Evolutionary conservation across 345 rosid species (phyloP), one percentile per base, ranked within the genome.

Genomic region (Noccaea bulbosa): DNA sequence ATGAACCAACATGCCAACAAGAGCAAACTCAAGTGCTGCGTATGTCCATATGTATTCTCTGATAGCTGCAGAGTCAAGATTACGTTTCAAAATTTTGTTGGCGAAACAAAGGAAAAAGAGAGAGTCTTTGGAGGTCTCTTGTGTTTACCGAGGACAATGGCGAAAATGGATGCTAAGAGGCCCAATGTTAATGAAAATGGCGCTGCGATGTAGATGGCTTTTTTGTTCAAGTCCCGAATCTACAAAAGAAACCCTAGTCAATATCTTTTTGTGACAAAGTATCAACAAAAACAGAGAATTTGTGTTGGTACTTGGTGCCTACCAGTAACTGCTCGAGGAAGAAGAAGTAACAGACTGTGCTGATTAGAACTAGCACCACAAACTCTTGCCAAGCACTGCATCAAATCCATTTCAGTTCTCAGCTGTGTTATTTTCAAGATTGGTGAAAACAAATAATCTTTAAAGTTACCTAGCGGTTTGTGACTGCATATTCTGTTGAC

Each of bases 371-470:
- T n/a, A 94, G 90, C 80, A 91, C 97, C 70, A 89, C 96, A 80
- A 94, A 89, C 73, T 91, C 99, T 78, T 91, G 99, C 99, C 97
- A 91, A 53, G 87, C 96, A 81, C 99, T 93, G 91, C 85, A 84
- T 41, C 52, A 58, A 70, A 70, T 33, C 33, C 51, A 70, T 51
- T 51, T 20, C 48, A 48, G 30, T 44, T 30, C 41, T 69, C 62
- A 73, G 20, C 22, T 66, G 22, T 67, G 33, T 20, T 62, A 24
- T 62, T 55, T 14, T 5, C 33, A 39, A 50, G 71, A 43, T 77
- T 2, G 16, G 54, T 49, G 52, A 64, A 47, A 65, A 55, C 5
- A 49, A 60, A 53, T 65, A 67, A 27, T 47, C 12, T 63, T 63
- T 51, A 1, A 37, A 30, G 35, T 67, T 81, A 91, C 98, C 96